Conservation (phyloP, 169 alveolate genomes). For the Plasmodium relictum region DNA sequence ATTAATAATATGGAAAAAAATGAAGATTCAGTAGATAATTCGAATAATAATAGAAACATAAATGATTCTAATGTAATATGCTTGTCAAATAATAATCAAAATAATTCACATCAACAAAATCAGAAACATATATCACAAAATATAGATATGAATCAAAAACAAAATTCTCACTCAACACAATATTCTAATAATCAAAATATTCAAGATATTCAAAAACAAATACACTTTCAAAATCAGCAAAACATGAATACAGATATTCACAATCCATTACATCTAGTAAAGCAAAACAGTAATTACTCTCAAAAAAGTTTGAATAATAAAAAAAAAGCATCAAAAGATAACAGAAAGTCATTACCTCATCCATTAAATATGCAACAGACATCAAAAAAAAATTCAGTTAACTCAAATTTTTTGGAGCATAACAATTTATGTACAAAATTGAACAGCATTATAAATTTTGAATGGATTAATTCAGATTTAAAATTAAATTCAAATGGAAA, state of each 20-base stretch:
- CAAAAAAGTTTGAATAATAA: conserved; percentile 19
- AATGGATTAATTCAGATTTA: conserved; percentile 25
- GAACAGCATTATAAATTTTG: conserved; percentile 57
- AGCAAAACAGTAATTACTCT: conserved; percentile 24
- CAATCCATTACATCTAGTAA: conserved; percentile 1
- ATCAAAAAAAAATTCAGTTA: conserved; percentile 15
- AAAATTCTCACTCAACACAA: conserved; percentile 7
- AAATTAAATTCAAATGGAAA: conserved; percentile 21
- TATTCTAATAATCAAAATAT: conserved; percentile 15
- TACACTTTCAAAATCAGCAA: conserved; percentile 33
- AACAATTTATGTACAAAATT: conserved; percentile 55
- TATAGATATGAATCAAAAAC: conserved; percentile 38
- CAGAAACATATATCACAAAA: conserved; percentile 22
- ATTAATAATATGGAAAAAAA: conserved; percentile 16
- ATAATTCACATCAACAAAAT: conserved; percentile 24
- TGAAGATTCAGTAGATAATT: conserved; percentile 20
- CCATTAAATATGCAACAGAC: neutral
- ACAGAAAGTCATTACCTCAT: neutral
- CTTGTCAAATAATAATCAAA: conserved; percentile 31
- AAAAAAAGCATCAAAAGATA: conserved; percentile 6
- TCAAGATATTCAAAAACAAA: conserved; percentile 21
- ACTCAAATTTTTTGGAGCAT: conserved; percentile 20
- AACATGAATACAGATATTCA: conserved; percentile 20
- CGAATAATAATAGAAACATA: conserved; percentile 16
- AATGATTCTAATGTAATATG: conserved; percentile 10